Percentiles rank a stretch among this genome's conserved stretches.
Evolutionary conservation across 2,329 filamentous ascomycete genomes (phyloP).

Genomic region (Dactylellina leptospora): DNA sequence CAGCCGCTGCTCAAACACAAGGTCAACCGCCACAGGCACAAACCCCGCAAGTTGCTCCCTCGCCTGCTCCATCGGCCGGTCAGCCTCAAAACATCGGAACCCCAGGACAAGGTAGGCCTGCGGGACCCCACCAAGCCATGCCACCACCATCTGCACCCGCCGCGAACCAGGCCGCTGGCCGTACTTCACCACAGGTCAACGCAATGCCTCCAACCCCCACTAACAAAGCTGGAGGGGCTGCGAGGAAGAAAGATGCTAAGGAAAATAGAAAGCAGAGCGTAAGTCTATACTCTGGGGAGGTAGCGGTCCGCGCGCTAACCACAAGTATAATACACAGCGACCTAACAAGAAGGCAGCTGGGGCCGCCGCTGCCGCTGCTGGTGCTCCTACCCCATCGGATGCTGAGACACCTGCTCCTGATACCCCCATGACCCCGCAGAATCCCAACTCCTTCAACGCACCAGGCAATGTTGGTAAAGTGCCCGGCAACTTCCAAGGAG

Average conservation of each 20-base stretch:
- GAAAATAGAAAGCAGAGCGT: conserved; percentile 72
- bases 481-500: conserved; percentile 34
- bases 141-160: conserved; percentile 72
- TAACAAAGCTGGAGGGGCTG: conserved; percentile 75
- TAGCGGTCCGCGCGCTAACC: conserved; percentile 54
- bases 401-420: conserved; percentile 44
- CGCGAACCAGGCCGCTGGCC: conserved; percentile 65
- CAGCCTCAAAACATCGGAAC: conserved; percentile 59
- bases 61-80: conserved; percentile 61
- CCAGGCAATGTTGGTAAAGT: conserved; percentile 38
- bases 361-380: conserved; percentile 58
- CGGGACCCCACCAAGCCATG: conserved; percentile 77
- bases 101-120: conserved; percentile 70
- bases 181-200: conserved; percentile 72
- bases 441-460: conserved; percentile 30
- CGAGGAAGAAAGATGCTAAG: conserved; percentile 79
- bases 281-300: conserved; percentile 57
- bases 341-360: conserved; percentile 72
- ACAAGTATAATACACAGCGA: conserved; percentile 59
- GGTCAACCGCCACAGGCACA: conserved; percentile 60
- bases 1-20: conserved; percentile 60
- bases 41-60: conserved; percentile 59
- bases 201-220: conserved; percentile 77
- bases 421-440: conserved; percentile 47
- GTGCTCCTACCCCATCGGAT: conserved; percentile 42